Percentiles rank a stretch among this genome's conserved stretches.
Conservation (phyloP, 2,329 filamentous ascomycete species). For the Chaetomium globosum region DNA sequence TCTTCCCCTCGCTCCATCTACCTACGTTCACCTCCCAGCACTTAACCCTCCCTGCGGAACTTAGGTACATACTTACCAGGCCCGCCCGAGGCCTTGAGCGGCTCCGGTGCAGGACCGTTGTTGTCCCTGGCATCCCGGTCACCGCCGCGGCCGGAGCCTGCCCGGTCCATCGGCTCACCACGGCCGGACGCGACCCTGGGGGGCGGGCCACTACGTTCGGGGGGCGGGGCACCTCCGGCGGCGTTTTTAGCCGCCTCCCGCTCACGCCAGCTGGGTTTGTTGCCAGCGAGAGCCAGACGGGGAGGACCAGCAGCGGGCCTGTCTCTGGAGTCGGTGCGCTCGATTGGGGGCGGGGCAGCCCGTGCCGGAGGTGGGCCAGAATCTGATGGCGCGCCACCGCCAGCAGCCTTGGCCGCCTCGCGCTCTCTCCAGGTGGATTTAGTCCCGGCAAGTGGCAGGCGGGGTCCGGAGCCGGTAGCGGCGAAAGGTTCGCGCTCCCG, state of each 20-base stretch:
- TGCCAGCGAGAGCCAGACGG: slow-evolving; percentile 56
- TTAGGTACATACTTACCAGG: slow-evolving; percentile 64
- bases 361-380: slow-evolving; percentile 41
- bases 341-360: slow-evolving; percentile 40
- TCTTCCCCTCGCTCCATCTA: background rate
- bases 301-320: slow-evolving; percentile 52
- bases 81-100: slow-evolving; percentile 55
- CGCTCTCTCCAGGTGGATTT: slow-evolving; percentile 75
- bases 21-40: background rate
- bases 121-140: slow-evolving; percentile 41
- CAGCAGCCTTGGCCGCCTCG: slow-evolving; percentile 56
- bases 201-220: slow-evolving; percentile 37
- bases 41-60: slow-evolving; percentile 37
- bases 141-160: slow-evolving; percentile 50
- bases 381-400: slow-evolving; percentile 39
- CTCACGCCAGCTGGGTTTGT: slow-evolving; percentile 62
- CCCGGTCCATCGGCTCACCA: slow-evolving; percentile 49
- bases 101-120: slow-evolving; percentile 51
- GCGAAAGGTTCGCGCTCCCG: slow-evolving; percentile 50
- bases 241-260: slow-evolving; percentile 54
- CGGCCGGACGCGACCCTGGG: slow-evolving; percentile 44
- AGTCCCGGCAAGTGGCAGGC: slow-evolving; percentile 61
- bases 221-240: slow-evolving; percentile 28
- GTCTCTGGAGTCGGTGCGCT: slow-evolving; percentile 51
- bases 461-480: slow-evolving; percentile 55